Base-by-base conservation (phyloP, 345 rosid species). In the Eucalyptus urophylla region DNA sequence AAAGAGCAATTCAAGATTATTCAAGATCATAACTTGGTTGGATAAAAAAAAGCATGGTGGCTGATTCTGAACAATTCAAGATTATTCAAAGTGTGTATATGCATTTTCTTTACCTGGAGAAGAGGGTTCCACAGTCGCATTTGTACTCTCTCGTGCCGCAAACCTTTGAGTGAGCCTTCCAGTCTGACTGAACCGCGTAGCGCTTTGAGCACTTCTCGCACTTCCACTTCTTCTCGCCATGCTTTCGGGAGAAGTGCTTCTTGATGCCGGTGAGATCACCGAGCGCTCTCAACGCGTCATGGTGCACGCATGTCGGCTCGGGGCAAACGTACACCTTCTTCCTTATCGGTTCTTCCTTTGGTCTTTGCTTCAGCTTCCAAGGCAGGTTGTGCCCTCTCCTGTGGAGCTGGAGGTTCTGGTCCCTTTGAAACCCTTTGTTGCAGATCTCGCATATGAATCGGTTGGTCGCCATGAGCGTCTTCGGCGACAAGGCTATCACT, bases 381-480 rank as follows among this genome's bases (percentile, higher is more conserved):
- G 96, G 96, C 86, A 95, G 93, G 87, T 95, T 95, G 80, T 95
- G 96, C 45, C 96, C 95, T 92, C 96, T 93, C 89, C 92, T 92
- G 80, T 95, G 97, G 81, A 95, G 97, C 90, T 95, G 97, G 50
- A 95, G 95, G 89, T 95, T 94, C 91, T 95, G 96, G 88, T 95
- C 96, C 91, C 96, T 93, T 49, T 93, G 93, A 76, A 95, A 95
- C 88, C 96, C 95, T 89, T 95, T 95, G 92, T 91, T 92, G 85
- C 96, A 95, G 93, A 95, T 91, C 95, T 95, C 96, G 58, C 96
- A 94, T 16, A 92, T 16, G 69, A 95, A 95, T n/a, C 95, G 91
- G 89, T 93, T 93, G 53, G 93, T 94, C 54, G 94, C 91, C 89
- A 92, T 7, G 4, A 95, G 93, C 40, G 93, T 62, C 88, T 88